phyloP scores from a whole-genome alignment of 1,284 basidiomycete species.

The Boletellus deceptivus region DNA sequence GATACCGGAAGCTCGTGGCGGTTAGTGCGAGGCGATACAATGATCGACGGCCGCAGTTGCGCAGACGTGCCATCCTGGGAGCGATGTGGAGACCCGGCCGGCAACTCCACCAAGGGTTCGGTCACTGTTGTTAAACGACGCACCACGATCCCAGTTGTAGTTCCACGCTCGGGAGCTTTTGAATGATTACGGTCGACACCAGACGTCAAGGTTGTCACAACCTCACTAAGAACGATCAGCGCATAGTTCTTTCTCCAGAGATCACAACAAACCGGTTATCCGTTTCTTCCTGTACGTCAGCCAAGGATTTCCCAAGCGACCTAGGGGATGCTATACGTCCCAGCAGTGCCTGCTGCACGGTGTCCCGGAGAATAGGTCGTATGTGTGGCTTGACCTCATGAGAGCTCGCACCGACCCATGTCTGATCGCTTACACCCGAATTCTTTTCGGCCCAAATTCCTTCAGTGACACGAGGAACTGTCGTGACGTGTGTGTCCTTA shows the following conservation, averaged over 20 bases:
- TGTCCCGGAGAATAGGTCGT: background rate
- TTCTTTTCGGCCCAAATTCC: background rate
- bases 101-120: background rate
- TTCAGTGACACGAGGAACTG: background rate
- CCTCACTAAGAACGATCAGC: conserved; percentile 15
- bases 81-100: background rate
- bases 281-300: background rate
- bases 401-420: conserved; percentile 1
- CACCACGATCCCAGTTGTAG: background rate
- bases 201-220: background rate
- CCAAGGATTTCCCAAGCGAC: background rate
- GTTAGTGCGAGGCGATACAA: conserved; percentile 2
- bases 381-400: conserved; percentile 15
- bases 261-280: conserved; percentile 15
- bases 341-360: background rate
- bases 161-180: background rate
- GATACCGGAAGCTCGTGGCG: conserved; percentile 1
- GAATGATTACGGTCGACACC: background rate
- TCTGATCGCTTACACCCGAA: background rate
- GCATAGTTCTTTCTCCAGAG: background rate
- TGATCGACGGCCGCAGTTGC: background rate
- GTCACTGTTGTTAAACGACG: background rate
- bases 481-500: too few relatives aligned
- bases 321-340: background rate
- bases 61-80: background rate